Conservation (phyloP, 2,329 filamentous ascomycete species). For the Colletotrichum echinochloae region DNA sequence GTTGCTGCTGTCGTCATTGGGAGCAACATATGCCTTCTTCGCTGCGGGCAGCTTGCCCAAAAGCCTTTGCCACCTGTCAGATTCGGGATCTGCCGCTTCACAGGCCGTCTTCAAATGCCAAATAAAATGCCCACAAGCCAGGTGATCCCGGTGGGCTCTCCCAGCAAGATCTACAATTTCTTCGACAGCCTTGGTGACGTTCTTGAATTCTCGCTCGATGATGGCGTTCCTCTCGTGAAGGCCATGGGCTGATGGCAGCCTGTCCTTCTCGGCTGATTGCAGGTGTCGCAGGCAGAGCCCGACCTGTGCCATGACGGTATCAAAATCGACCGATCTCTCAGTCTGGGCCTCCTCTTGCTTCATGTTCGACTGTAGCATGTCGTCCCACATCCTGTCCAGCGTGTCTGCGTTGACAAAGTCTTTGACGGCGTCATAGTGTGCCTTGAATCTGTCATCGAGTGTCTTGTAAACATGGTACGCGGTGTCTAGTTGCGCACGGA, state of each 20-base stretch:
- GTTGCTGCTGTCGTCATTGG: not conserved
- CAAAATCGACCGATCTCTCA: constrained; percentile 3
- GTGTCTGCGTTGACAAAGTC: constrained; percentile 15
- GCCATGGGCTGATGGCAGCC: not conserved
- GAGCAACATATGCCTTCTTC: not conserved
- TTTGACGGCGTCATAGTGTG: not conserved
- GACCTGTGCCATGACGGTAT: constrained; percentile 14
- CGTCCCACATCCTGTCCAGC: constrained; percentile 20
- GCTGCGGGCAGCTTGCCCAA: not conserved
- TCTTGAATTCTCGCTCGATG: constrained; percentile 12
- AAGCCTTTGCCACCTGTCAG: constrained; percentile 6
- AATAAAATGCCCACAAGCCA: constrained; percentile 13
- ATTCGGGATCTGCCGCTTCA: constrained; percentile 4
- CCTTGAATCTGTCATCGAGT: not conserved
- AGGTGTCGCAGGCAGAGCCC: constrained; percentile 23
- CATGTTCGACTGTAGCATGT: constrained; percentile 11
- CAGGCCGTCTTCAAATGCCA: constrained; percentile 10
- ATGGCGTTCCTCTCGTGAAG: not conserved
- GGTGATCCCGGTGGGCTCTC: constrained; percentile 6
- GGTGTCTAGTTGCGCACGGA: constrained; percentile 16
- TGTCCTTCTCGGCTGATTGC: not conserved
- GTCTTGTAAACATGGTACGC: constrained; percentile 25
- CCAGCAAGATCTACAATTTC: constrained; percentile 13
- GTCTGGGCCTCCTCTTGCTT: not conserved
- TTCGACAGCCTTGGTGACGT: constrained; percentile 22